Base-by-base conservation (phyloP, 441 rosid species). In the Kokia cookei region DNA sequence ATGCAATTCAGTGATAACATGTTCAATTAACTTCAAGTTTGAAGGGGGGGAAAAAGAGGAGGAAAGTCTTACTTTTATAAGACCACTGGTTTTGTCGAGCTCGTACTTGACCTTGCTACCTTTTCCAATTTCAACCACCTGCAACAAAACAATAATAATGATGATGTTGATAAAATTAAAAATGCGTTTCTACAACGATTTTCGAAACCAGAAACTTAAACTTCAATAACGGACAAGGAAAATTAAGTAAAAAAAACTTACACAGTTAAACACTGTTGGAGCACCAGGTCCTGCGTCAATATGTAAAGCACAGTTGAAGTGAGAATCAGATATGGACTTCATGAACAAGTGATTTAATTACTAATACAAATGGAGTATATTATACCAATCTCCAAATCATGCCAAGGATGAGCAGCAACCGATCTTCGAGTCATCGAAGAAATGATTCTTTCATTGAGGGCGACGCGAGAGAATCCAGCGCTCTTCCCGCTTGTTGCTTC, bases 31-130 rank as follows among this genome's bases (percentile, higher is more conserved):
- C 29, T 55, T 32, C 8, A 4, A 72, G 27, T 55, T 11, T 0
- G 2, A 14, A 2, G 37, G 14, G 45, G 1, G 1, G 1, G 53
- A 2, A 32, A 51, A 50, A 45, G 7, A 59, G 37, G 32, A 61
- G 27, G 15, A 45, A 42, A 65, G 24, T 72, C 64, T 15, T 81
- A 96, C 97, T 83, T 92, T 93, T 47, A 96, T 96, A 74, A 96
- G 97, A 67, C 98, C 98, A 69, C 79, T 88, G 47, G 29, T 70
- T 84, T 96, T 96, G 94, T 96, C 97, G 7, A 96, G 93, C 83
- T 96, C 97, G 32, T 96, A 96, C 84, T 96, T 93, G 19, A 96
- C 99, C 86, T 93, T 93, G 84, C 98, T 84, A 12, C 99, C 98
- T 79, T 93, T 93, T 76, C 97, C 74, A 71, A 96, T 96, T 79